A percentile compares a stretch with the other conserved stretches of the same genome.
Conservation (phyloP, 768 basidiomycete species). For the Boletus reticuloceps region DNA sequence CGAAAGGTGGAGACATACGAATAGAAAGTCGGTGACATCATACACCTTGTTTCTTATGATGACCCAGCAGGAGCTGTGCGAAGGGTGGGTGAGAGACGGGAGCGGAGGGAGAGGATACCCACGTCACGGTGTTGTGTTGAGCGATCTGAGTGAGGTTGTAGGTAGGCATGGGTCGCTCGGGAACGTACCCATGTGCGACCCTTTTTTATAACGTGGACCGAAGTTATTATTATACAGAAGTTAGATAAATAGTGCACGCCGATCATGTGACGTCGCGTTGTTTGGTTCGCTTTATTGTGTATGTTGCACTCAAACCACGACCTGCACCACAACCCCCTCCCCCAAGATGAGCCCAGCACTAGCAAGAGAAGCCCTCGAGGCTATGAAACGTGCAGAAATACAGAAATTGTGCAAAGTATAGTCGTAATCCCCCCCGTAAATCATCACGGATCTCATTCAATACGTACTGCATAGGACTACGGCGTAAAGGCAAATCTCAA, state of each 20-base stretch:
- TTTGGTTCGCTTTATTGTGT: conserved; percentile 43
- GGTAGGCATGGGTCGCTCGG: conserved; percentile 30
- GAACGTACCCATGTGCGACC: background rate
- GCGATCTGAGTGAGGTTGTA: conserved; percentile 56
- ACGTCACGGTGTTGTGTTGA: conserved; percentile 55
- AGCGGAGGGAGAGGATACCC: conserved; percentile 12
- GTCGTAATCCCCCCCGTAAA: conserved; percentile 10
- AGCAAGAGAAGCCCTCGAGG: conserved; percentile 46
- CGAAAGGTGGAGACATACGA: conserved; percentile 37
- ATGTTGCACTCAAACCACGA: conserved; percentile 47
- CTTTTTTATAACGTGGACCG: background rate
- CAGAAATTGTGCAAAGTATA: conserved; percentile 65
- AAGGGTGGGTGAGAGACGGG: conserved; percentile 7
- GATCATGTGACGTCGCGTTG: conserved; percentile 50
- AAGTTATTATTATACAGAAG: background rate
- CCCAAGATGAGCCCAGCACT: conserved; percentile 40
- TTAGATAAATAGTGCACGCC: background rate
- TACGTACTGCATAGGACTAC: conserved; percentile 51
- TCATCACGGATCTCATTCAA: conserved; percentile 12
- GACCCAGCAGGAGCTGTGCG: conserved; percentile 77
- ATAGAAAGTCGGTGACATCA: conserved; percentile 78
- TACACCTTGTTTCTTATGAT: conserved; percentile 80
- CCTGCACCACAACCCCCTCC: conserved; percentile 10
- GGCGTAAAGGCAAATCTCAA: conserved; percentile 83
- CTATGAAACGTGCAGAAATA: conserved; percentile 49